phyloP scores from a whole-genome alignment of 2,329 filamentous ascomycete genomes.

The Stemphylium lycopersici region DNA sequence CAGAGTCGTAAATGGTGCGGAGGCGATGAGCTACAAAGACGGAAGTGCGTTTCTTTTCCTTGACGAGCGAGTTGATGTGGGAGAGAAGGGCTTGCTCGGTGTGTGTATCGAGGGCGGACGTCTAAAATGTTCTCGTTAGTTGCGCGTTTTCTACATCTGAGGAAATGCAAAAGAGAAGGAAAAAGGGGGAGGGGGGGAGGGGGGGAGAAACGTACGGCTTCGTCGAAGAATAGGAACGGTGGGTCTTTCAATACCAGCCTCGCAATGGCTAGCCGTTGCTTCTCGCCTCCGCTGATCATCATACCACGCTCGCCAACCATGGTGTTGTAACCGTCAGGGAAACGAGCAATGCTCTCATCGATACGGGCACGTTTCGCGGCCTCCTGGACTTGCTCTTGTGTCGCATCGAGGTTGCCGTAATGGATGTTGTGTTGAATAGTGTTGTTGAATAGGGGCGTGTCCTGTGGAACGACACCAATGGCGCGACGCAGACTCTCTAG shows the following conservation, averaged over 20 bases:
- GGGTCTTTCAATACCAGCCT: slow-evolving; percentile 87
- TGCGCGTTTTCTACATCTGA: not conserved
- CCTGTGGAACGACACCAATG: slow-evolving; percentile 96
- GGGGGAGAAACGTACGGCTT: slow-evolving; percentile 64
- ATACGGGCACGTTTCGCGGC: slow-evolving; percentile 85
- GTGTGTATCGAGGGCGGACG: slow-evolving; percentile 88
- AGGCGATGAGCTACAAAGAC: slow-evolving; percentile 94
- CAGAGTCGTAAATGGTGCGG: slow-evolving; percentile 88
- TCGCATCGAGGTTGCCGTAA: slow-evolving; percentile 83
- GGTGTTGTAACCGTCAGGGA: slow-evolving; percentile 88
- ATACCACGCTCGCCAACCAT: slow-evolving; percentile 92
- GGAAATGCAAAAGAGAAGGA: slow-evolving; percentile 7
- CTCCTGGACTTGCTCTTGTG: slow-evolving; percentile 72
- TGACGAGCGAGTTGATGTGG: slow-evolving; percentile 91
- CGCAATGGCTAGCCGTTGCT: slow-evolving; percentile 86
- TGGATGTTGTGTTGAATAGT: slow-evolving; percentile 95
- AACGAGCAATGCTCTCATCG: slow-evolving; percentile 72
- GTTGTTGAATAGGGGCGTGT: slow-evolving; percentile 96
- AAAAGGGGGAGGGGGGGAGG: not conserved
- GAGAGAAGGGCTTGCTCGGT: slow-evolving; percentile 88
- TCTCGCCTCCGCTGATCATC: slow-evolving; percentile 97
- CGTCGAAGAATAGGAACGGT: slow-evolving; percentile 90
- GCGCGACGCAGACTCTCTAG: slow-evolving; percentile 81
- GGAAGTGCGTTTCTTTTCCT: slow-evolving; percentile 86
- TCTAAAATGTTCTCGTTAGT: slow-evolving; percentile 50